phyloP scores from a whole-genome alignment of 257 asterid genomes.

The Echites panduratus region DNA sequence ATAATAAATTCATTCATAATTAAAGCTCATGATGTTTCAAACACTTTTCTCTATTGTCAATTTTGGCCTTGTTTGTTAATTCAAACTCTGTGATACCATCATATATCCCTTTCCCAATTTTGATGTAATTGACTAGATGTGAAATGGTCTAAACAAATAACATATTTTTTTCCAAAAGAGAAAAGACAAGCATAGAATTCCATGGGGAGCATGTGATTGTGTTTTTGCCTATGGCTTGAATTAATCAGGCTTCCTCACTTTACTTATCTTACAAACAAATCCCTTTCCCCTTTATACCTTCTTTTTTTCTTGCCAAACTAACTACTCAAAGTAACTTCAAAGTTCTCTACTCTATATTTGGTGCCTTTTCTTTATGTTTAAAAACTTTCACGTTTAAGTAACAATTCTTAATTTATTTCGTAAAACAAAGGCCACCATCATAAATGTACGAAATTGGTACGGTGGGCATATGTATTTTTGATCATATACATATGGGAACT shows the following conservation, averaged over 20 bases:
- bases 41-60: slow-evolving; percentile 1
- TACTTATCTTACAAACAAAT: neutral
- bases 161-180: neutral
- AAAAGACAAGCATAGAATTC: neutral
- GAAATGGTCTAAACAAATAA: neutral
- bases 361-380: too few relatives aligned
- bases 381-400: too few relatives aligned
- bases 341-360: neutral
- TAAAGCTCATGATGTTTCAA: neutral
- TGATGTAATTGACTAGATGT: neutral
- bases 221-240: neutral
- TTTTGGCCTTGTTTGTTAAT: neutral
- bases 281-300: neutral
- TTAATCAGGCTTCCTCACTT: neutral
- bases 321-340: neutral
- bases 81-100: too few relatives aligned
- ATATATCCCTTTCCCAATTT: neutral
- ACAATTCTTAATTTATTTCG: neutral
- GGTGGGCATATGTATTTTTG: too few relatives aligned
- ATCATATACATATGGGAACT: too few relatives aligned
- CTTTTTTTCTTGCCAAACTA: neutral
- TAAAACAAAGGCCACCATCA: neutral
- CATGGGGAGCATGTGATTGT: neutral
- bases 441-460: too few relatives aligned
- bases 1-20: too few relatives aligned